Percentiles rank a stretch among this genome's conserved stretches.
Evolutionary conservation across 768 basidiomycete species (phyloP).

Genomic region (Suillus americanus): DNA sequence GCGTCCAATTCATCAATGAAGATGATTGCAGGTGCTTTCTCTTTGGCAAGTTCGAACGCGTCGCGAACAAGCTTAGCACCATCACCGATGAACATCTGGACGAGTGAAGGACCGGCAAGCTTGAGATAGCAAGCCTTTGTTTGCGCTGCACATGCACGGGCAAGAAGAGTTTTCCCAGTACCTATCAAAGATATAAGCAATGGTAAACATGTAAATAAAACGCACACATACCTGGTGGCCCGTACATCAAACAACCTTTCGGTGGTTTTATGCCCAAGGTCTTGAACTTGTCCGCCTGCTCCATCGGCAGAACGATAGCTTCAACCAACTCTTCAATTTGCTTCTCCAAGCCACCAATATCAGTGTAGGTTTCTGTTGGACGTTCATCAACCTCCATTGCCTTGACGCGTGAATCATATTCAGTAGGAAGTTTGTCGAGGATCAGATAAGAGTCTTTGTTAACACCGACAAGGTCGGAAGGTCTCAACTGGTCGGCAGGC

Average conservation of each 20-base stretch:
- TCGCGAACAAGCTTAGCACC: conserved; percentile 98
- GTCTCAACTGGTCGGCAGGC: conserved; percentile 84
- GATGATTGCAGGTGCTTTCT: conserved; percentile 98
- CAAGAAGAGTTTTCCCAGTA: conserved; percentile 96
- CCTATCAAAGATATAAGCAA: conserved; percentile 40
- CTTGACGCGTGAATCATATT: conserved; percentile 97
- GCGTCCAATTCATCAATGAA: conserved; percentile 98
- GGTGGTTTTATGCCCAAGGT: conserved; percentile 96
- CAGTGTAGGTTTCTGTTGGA: conserved; percentile 95
- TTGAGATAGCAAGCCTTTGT: conserved; percentile 98
- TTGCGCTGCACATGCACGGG: conserved; percentile 96
- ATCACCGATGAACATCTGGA: conserved; percentile 99
- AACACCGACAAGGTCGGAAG: conserved; percentile 94
- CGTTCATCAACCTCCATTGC: conserved; percentile 99
- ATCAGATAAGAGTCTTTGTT: conserved; percentile 99
- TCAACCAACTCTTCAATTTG: conserved; percentile 99
- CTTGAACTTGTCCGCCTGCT: conserved; percentile 98
- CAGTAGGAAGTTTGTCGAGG: conserved; percentile 91
- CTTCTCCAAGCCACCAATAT: conserved; percentile 98
- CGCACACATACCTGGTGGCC: conserved; percentile 75
- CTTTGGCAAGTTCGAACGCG: conserved; percentile 96
- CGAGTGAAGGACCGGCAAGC: conserved; percentile 94
- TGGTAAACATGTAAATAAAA: not conserved
- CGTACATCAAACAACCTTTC: conserved; percentile 98
- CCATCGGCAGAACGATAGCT: conserved; percentile 98